phyloP scores from a whole-genome alignment of 768 basidiomycete species.

The Termitomyces sp. region DNA sequence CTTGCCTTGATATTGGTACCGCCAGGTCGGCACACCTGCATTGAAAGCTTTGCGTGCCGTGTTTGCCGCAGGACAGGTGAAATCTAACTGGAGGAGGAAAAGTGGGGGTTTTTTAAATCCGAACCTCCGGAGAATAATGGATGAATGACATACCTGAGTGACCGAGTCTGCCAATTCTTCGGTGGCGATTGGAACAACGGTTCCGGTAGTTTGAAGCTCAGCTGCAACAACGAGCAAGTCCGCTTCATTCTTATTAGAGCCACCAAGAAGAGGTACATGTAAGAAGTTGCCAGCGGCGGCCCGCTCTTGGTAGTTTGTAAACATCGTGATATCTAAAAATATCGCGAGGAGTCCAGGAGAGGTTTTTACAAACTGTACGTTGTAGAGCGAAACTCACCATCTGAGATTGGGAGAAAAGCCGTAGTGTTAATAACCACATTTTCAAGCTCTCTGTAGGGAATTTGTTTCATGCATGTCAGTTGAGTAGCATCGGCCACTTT shows the following conservation, averaged over 20 bases:
- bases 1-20: conserved; percentile 17
- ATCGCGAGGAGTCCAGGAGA: not conserved
- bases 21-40: conserved; percentile 12
- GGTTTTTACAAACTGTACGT: too few species aligned
- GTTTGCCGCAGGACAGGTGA: conserved; percentile 9
- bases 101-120: not conserved
- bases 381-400: conserved; percentile 22
- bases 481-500: conserved; percentile 21
- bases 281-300: conserved; percentile 10
- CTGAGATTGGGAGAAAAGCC: conserved; percentile 23
- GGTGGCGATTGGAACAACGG: not conserved
- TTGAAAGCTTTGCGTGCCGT: conserved; percentile 2
- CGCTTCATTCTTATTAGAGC: not conserved
- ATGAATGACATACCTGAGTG: not conserved
- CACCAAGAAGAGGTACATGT: conserved; percentile 7
- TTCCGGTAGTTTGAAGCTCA: not conserved
- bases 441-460: conserved; percentile 22
- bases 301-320: conserved; percentile 20
- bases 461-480: conserved; percentile 27
- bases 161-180: not conserved
- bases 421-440: conserved; percentile 22
- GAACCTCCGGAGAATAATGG: not conserved
- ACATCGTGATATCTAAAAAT: conserved; percentile 24
- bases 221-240: not conserved
- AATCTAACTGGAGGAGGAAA: conserved; percentile 3